Evolutionary conservation across 768 basidiomycete species (phyloP).

Genomic region (Auricularia sp.): DNA sequence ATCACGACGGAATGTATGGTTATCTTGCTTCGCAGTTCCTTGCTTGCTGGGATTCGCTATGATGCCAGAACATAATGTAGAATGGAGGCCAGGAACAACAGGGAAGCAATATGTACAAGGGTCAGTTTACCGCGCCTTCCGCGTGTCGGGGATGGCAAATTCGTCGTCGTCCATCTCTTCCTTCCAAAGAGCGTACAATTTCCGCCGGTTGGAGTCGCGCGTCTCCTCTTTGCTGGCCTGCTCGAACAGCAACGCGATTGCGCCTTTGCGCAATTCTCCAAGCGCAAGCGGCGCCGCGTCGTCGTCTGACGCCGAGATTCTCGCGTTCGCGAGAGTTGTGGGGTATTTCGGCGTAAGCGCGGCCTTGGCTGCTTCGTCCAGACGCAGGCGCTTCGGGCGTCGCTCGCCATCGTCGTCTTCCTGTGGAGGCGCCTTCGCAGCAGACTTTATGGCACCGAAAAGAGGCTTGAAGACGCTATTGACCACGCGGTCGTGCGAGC

Average conservation of each 20-base stretch:
- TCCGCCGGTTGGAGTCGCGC: slow-evolving; percentile 68
- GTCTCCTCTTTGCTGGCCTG: slow-evolving; percentile 66
- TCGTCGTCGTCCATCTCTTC: slow-evolving; percentile 31
- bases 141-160: not conserved
- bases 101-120: too few species aligned
- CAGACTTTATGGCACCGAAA: slow-evolving; percentile 36
- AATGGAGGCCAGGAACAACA: too few species aligned
- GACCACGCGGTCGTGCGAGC: slow-evolving; percentile 67
- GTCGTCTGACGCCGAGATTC: slow-evolving; percentile 30
- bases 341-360: slow-evolving; percentile 27
- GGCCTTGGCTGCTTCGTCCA: slow-evolving; percentile 25
- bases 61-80: too few species aligned
- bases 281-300: slow-evolving; percentile 29
- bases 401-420: slow-evolving; percentile 27
- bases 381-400: slow-evolving; percentile 36
- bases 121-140: too few species aligned
- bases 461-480: slow-evolving; percentile 61
- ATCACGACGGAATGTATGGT: not conserved
- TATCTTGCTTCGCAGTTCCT: too few species aligned
- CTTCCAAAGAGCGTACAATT: slow-evolving; percentile 77
- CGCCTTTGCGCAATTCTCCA: slow-evolving; percentile 35
- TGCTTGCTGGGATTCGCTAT: too few species aligned
- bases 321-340: slow-evolving; percentile 45
- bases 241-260: slow-evolving; percentile 60
- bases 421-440: slow-evolving; percentile 17